Percentiles rank a stretch among this genome's conserved stretches.
Conservation (phyloP, 2,329 filamentous ascomycete genomes). For the Diaporthe caulivora region DNA sequence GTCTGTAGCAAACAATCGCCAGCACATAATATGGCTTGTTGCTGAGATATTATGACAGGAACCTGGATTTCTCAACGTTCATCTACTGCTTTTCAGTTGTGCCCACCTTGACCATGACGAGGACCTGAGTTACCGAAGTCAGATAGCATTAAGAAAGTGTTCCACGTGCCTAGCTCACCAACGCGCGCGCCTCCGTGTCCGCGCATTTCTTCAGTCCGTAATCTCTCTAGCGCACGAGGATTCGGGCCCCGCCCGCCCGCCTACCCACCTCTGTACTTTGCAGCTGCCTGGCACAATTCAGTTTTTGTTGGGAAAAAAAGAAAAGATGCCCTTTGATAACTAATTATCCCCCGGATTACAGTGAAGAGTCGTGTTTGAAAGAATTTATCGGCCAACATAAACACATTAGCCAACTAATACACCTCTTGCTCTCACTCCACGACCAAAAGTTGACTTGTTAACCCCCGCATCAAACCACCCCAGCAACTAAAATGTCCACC, state of each 20-base stretch:
- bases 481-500: not conserved
- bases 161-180: not conserved
- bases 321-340: not conserved
- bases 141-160: too few relatives aligned
- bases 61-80: too few relatives aligned
- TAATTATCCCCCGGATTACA: not conserved
- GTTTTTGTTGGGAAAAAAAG: too few relatives aligned
- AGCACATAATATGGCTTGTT: too few relatives aligned
- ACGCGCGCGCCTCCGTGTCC: not conserved
- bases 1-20: too few relatives aligned
- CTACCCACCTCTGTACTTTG: not conserved
- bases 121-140: too few relatives aligned
- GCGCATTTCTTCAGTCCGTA: not conserved
- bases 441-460: not conserved
- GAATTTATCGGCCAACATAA: not conserved
- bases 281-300: not conserved
- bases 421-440: not conserved
- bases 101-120: too few relatives aligned
- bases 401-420: too few relatives aligned
- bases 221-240: not conserved
- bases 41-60: too few relatives aligned
- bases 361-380: not conserved
- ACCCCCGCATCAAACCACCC: not conserved
- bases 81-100: too few relatives aligned
- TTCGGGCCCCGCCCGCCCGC: not conserved